Conservation (phyloP, 179 eudicot genomes). For the Nepenthes alata region DNA sequence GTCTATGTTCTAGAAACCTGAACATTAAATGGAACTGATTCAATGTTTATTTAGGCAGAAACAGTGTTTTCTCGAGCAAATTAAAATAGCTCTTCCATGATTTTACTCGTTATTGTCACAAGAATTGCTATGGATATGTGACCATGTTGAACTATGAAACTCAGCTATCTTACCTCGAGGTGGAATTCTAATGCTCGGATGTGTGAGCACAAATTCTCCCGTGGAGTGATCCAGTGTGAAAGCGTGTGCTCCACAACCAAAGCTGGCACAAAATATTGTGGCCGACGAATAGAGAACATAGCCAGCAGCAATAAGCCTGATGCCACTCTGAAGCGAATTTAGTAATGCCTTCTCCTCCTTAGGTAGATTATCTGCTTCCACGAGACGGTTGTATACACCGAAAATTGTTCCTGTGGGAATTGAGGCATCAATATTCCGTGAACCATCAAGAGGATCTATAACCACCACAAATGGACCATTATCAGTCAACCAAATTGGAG, state of each 20-base stretch:
- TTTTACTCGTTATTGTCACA: neutral
- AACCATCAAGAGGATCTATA: slow-evolving; percentile 93
- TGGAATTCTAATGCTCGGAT: slow-evolving; percentile 73
- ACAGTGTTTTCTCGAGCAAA: too few species aligned
- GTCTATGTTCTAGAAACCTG: too few species aligned
- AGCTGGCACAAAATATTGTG: slow-evolving; percentile 72
- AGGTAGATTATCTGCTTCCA: slow-evolving; percentile 66
- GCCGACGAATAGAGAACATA: slow-evolving; percentile 98
- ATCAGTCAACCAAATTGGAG: slow-evolving; percentile 68
- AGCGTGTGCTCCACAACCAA: slow-evolving; percentile 83
- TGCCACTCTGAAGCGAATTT: slow-evolving; percentile 85
- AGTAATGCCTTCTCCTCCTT: slow-evolving; percentile 64
- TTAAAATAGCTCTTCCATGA: too few species aligned
- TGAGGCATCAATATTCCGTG: slow-evolving; percentile 94
- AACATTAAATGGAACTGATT: too few species aligned
- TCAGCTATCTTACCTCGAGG: slow-evolving; percentile 46
- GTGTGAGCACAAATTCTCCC: slow-evolving; percentile 82
- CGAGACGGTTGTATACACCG: slow-evolving; percentile 71
- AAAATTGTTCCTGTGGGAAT: slow-evolving; percentile 97
- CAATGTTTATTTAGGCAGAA: too few species aligned
- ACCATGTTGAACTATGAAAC: neutral
- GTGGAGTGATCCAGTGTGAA: slow-evolving; percentile 83
- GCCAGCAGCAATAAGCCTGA: slow-evolving; percentile 72
- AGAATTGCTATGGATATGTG: neutral
- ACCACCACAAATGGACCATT: slow-evolving; percentile 92